Evolutionary conservation across 2,329 filamentous ascomycete genomes (phyloP).

Genomic region (Trichoderma breve): DNA sequence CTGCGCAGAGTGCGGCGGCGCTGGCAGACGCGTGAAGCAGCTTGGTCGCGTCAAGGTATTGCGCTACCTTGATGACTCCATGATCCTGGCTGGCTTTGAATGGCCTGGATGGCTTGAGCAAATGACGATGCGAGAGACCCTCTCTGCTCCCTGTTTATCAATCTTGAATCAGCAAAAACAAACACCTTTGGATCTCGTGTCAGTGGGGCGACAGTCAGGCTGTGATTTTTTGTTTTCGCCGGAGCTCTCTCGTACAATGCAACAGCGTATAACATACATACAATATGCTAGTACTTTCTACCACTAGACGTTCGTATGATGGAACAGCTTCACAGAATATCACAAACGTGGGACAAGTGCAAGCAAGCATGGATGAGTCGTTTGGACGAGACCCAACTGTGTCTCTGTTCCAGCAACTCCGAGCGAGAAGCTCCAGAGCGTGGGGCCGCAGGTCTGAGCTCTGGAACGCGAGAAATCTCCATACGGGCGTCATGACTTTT

Average conservation of each 20-base stretch:
- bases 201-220: background rate
- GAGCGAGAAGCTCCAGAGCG: constrained; percentile 3
- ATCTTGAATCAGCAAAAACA: constrained; percentile 19
- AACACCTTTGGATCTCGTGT: constrained; percentile 15
- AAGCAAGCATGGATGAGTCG: background rate
- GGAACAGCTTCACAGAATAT: background rate
- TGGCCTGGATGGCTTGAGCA: background rate
- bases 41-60: constrained; percentile 26
- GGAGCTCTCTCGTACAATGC: background rate
- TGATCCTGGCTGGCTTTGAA: background rate
- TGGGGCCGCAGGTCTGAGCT: constrained; percentile 2
- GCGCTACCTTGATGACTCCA: background rate
- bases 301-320: background rate
- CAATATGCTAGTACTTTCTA: background rate
- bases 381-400: background rate
- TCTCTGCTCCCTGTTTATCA: constrained; percentile 11
- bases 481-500: background rate
- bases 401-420: background rate
- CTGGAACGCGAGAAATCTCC: constrained; percentile 13
- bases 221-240: background rate
- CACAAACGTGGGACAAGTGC: background rate
- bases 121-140: constrained; percentile 5
- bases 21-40: constrained; percentile 25
- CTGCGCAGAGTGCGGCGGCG: constrained; percentile 10
- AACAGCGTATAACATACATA: background rate